Percentiles rank a stretch among this genome's conserved stretches.
Conservation (phyloP, 768 basidiomycete genomes). For the Lactifluus echinatus region DNA sequence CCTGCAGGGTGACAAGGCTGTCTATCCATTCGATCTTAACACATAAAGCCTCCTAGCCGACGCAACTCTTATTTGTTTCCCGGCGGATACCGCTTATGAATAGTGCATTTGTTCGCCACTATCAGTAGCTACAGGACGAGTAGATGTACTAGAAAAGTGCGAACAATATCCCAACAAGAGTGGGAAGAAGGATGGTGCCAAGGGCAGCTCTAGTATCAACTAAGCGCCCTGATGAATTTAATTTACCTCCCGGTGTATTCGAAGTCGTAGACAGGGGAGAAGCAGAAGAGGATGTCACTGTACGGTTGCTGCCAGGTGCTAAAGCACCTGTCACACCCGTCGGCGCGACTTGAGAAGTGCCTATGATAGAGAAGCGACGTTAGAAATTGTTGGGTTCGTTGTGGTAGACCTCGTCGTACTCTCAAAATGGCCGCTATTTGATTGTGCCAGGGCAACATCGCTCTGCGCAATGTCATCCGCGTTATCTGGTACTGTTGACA, state of each 20-base stretch:
- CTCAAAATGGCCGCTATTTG: conserved; percentile 25
- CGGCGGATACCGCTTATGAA: neutral
- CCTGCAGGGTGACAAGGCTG: too few species aligned
- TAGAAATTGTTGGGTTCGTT: neutral
- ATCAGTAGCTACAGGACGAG: neutral
- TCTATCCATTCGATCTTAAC: too few species aligned
- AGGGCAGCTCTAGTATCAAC: neutral
- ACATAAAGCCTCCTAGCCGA: too few species aligned
- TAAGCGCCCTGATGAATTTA: neutral
- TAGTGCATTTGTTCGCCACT: neutral
- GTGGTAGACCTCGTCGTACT: conserved; percentile 24
- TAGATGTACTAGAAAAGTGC: neutral
- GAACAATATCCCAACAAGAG: neutral
- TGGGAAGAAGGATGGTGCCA: neutral
- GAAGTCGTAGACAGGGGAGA: neutral
- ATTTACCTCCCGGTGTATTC: neutral
- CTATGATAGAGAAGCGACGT: neutral
- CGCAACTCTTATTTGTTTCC: too few species aligned
- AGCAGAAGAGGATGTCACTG: neutral
- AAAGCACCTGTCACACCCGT: neutral
- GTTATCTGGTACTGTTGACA: conserved; percentile 58
- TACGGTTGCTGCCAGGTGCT: neutral
- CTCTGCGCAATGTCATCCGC: conserved; percentile 33
- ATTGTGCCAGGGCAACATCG: conserved; percentile 25
- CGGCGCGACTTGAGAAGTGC: conserved; percentile 10